Percentiles rank a stretch among this genome's conserved stretches.
Conservation (phyloP, 2,329 filamentous ascomycete species). For the Passalora sequoiae region DNA sequence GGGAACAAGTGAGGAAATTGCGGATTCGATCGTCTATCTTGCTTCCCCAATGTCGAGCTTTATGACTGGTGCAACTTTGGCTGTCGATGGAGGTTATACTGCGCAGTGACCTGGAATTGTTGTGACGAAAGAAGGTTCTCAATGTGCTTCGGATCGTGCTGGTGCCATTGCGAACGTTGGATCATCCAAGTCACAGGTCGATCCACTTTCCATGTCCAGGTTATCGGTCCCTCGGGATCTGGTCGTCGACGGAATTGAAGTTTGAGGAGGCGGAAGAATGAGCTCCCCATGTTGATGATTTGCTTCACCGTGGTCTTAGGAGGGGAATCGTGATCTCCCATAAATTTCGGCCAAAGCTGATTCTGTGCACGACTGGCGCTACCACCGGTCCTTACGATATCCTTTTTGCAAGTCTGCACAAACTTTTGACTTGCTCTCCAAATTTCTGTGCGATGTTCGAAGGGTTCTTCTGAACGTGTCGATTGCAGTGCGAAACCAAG, state of each 20-base stretch:
- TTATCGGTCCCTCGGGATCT: neutral
- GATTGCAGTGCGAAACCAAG: too few species aligned
- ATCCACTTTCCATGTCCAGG: neutral
- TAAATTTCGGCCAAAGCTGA: too few species aligned
- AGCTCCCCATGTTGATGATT: too few species aligned
- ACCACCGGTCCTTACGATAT: too few species aligned
- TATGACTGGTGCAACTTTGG: slow-evolving; percentile 17
- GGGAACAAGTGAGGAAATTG: slow-evolving; percentile 53
- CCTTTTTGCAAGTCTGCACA: too few species aligned
- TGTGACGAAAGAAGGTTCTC: slow-evolving; percentile 2
- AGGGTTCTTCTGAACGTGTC: too few species aligned
- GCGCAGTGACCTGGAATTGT: slow-evolving; percentile 6
- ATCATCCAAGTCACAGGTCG: neutral
- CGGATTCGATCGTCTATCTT: slow-evolving; percentile 48
- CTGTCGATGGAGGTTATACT: slow-evolving; percentile 22
- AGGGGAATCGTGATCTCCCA: too few species aligned
- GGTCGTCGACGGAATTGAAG: neutral
- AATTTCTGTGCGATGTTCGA: too few species aligned
- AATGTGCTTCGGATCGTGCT: slow-evolving; percentile 1
- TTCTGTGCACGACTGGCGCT: too few species aligned
- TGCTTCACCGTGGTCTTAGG: too few species aligned
- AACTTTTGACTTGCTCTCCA: too few species aligned
- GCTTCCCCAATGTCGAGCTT: slow-evolving; percentile 28
- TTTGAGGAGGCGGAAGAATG: neutral
- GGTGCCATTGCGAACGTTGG: neutral